Evolutionary conservation across 2,329 filamentous ascomycete genomes (phyloP).

Genomic region (Myriangium duriaei): DNA sequence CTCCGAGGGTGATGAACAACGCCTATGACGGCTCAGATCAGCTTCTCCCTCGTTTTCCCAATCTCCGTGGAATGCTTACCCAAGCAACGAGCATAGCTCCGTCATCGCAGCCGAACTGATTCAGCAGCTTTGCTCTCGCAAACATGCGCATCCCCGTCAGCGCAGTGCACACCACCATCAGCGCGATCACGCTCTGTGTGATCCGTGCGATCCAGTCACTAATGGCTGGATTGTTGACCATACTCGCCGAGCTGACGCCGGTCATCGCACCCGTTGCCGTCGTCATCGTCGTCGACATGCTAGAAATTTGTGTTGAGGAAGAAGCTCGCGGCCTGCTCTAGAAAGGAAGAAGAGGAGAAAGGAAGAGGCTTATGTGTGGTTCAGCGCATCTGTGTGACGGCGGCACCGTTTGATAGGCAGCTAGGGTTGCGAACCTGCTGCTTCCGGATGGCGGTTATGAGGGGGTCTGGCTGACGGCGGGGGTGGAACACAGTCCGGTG

Average conservation of each 20-base stretch:
- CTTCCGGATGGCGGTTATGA: too few relatives aligned
- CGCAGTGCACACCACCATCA: slow-evolving; percentile 5
- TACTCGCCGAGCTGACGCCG: too few relatives aligned
- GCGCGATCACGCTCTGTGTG: slow-evolving; percentile 5
- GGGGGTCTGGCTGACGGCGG: too few relatives aligned
- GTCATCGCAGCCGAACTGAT: slow-evolving; percentile 6
- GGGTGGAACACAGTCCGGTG: too few relatives aligned
- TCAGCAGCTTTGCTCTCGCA: slow-evolving; percentile 5
- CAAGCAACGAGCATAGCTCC: slow-evolving; percentile 6
- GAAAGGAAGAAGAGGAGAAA: not conserved
- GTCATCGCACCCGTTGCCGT: too few relatives aligned
- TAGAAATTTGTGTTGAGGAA: not conserved
- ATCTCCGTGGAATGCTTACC: not conserved
- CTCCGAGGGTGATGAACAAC: slow-evolving; percentile 6
- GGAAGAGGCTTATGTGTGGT: slow-evolving; percentile 5
- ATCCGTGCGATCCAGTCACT: slow-evolving; percentile 2
- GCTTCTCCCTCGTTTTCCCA: too few relatives aligned
- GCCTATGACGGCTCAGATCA: too few relatives aligned
- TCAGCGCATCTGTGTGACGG: too few relatives aligned
- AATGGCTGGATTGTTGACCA: slow-evolving; percentile 6
- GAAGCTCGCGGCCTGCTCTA: not conserved
- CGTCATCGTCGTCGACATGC: too few relatives aligned
- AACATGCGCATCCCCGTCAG: slow-evolving; percentile 8
- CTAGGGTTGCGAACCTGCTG: too few relatives aligned
- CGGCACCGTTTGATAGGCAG: too few relatives aligned